A percentile compares a stretch with the other conserved stretches of the same genome.
Conservation (phyloP, 305 asterid genomes). For the Fraxinus greggii region DNA sequence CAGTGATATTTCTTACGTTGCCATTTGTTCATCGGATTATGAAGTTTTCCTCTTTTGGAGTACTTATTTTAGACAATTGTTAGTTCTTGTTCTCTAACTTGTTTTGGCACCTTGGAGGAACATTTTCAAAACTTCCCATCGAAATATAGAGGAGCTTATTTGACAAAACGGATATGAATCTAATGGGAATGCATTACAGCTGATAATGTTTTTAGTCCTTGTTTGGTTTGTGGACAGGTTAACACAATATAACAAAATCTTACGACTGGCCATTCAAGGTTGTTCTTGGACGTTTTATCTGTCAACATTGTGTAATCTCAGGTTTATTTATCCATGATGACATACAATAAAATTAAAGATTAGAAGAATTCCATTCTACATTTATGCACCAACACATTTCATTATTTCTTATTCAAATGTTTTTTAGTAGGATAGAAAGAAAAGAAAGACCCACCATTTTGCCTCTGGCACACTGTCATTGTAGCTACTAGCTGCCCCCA, state of each 20-base stretch:
- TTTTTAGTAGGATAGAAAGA: neutral
- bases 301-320: neutral
- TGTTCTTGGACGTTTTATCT: neutral
- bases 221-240: neutral
- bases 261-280: neutral
- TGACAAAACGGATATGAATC: neutral
- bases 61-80: neutral
- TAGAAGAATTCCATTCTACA: neutral
- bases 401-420: neutral
- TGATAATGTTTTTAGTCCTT: neutral
- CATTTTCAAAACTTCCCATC: neutral
- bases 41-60: neutral
- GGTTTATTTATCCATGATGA: neutral
- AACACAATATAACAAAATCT: neutral
- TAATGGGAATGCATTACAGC: neutral
- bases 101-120: neutral
- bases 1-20: neutral
- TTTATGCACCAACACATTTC: neutral
- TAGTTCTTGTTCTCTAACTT: neutral
- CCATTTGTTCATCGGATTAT: neutral
- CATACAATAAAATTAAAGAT: neutral
- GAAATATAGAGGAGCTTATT: neutral
- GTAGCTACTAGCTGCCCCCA: neutral
- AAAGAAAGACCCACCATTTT: neutral
- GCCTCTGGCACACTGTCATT: neutral